These are phyloP conservation scores for Russula sp. DNA, from an alignment of 768 basidiomycete species.

Conservation along the genomic window DNA sequence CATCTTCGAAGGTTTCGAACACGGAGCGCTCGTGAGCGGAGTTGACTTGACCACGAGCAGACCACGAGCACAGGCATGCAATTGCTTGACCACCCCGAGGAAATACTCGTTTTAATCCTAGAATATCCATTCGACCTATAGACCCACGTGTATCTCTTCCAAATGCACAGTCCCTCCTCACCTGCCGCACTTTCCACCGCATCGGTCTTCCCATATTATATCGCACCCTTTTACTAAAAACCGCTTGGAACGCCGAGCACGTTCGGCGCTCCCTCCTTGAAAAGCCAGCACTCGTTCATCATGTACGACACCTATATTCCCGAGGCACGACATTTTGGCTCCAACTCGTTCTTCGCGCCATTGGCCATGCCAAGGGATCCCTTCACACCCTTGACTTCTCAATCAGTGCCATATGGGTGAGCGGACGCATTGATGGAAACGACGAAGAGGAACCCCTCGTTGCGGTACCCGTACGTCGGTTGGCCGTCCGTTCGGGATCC, in stretches of 20 bases:
- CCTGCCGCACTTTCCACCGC: conserved; percentile 19
- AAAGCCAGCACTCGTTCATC: conserved; percentile 12
- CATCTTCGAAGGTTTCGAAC: too few species aligned
- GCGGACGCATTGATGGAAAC: background rate
- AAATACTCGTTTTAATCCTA: conserved; percentile 14
- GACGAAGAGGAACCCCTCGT: conserved; percentile 1
- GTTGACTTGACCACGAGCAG: background rate
- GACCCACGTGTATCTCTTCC: conserved; percentile 4
- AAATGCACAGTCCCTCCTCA: conserved; percentile 1
- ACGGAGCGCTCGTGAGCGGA: background rate
- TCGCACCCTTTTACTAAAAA: conserved; percentile 9
- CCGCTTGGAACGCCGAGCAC: background rate
- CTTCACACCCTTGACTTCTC: conserved; percentile 22
- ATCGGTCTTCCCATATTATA: conserved; percentile 24
- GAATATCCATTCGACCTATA: conserved; percentile 4
- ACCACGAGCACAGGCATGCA: conserved; percentile 7
- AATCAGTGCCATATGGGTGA: background rate
- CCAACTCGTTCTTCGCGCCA: conserved; percentile 11
- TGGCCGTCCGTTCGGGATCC: conserved; percentile 13
- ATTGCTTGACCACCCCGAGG: conserved; percentile 21
- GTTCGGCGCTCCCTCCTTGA: conserved; percentile 8
- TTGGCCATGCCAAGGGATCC: conserved; percentile 15
- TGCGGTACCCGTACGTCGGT: conserved; percentile 13
- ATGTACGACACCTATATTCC: conserved; percentile 19
- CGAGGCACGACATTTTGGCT: background rate